Conservation (phyloP, 73 alveolate species). For the Stentor roeselii region DNA sequence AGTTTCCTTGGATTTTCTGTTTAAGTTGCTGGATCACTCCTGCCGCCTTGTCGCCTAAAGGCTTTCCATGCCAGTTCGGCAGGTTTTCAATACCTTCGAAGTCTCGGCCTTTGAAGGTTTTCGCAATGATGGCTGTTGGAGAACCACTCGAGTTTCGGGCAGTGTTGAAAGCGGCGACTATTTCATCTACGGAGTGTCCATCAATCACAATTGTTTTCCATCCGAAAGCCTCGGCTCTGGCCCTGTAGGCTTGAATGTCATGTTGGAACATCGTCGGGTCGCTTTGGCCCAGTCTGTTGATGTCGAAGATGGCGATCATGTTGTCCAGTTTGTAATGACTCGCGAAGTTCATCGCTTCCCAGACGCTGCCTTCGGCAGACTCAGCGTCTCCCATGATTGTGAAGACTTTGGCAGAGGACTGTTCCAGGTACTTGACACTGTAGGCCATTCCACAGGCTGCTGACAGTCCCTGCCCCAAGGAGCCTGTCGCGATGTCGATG, state of each 20-base stretch:
- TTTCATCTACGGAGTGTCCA: slow-evolving; percentile 56
- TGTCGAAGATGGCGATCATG: slow-evolving; percentile 64
- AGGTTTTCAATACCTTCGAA: slow-evolving; percentile 50
- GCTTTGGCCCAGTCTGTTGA: slow-evolving; percentile 72
- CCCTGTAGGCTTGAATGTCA: slow-evolving; percentile 44
- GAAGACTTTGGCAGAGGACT: slow-evolving; percentile 44
- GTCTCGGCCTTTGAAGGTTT: slow-evolving; percentile 68
- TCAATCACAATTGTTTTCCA: slow-evolving; percentile 58
- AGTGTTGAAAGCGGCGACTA: slow-evolving; percentile 51
- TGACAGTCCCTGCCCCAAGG: slow-evolving; percentile 74
- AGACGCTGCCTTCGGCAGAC: slow-evolving; percentile 65
- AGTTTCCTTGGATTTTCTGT: neutral
- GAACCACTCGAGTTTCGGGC: slow-evolving; percentile 25
- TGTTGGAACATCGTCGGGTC: slow-evolving; percentile 63
- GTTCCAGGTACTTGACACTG: slow-evolving; percentile 55
- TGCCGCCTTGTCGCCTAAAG: slow-evolving; percentile 39
- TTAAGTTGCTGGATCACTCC: slow-evolving; percentile 19
- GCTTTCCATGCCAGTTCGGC: slow-evolving; percentile 71
- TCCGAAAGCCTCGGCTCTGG: slow-evolving; percentile 72
- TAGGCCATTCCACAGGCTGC: slow-evolving; percentile 81
- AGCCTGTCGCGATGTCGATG: slow-evolving; percentile 78
- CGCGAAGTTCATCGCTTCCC: slow-evolving; percentile 82
- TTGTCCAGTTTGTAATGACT: slow-evolving; percentile 63
- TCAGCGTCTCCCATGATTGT: slow-evolving; percentile 73
- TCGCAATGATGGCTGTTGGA: slow-evolving; percentile 60